Conservation (phyloP, 345 rosid genomes). For the Lepidium sativum region DNA sequence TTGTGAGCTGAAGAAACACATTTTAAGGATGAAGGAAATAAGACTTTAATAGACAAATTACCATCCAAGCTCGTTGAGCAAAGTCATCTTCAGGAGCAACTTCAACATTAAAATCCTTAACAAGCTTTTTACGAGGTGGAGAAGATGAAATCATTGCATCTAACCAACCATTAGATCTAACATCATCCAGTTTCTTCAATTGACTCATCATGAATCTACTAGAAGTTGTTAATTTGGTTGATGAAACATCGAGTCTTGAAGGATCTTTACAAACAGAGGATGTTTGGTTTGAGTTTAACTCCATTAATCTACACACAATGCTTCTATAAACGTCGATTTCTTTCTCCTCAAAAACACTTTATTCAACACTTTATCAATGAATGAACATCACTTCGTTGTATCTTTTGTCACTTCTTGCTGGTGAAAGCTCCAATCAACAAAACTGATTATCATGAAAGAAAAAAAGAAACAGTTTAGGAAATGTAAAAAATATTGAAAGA, state of each 20-base stretch:
- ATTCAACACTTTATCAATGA: too few relatives aligned
- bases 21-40: not conserved
- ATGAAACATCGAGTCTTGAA: conserved; percentile 45
- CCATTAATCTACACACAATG: conserved; percentile 40
- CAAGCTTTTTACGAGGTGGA: conserved; percentile 75
- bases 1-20: not conserved
- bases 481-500: not conserved
- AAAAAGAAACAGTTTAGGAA: not conserved
- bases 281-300: conserved; percentile 49
- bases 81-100: conserved; percentile 40
- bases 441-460: conserved; percentile 28
- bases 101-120: conserved; percentile 47
- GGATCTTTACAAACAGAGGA: conserved; percentile 79
- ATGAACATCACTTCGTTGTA: conserved; percentile 91
- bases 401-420: conserved; percentile 59
- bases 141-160: conserved; percentile 95
- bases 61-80: conserved; percentile 75
- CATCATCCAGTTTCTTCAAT: conserved; percentile 74
- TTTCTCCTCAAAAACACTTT: not conserved
- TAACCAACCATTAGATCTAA: conserved; percentile 79
- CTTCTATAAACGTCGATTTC: not conserved
- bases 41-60: conserved; percentile 5
- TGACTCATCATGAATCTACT: conserved; percentile 39
- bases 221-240: conserved; percentile 41
- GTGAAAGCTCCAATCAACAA: conserved; percentile 65